phyloP scores from a whole-genome alignment of 345 rosid genomes.

The Gossypium mustelinum region DNA sequence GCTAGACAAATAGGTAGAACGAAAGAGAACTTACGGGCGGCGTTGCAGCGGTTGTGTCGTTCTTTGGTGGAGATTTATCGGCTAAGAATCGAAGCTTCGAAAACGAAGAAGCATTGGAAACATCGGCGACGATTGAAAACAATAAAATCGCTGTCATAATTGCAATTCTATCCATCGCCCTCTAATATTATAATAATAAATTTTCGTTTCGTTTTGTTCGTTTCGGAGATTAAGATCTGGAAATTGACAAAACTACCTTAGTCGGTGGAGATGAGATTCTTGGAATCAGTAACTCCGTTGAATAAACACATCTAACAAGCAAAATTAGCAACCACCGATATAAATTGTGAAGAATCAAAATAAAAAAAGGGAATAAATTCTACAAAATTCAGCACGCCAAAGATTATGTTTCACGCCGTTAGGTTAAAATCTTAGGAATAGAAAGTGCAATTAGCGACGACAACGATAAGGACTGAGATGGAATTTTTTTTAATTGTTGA shows the following conservation, averaged over 20 bases:
- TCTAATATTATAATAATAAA: background rate
- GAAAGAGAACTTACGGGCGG: constrained; percentile 24
- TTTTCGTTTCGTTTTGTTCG: background rate
- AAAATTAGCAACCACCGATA: background rate
- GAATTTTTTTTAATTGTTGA: background rate
- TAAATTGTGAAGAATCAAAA: background rate
- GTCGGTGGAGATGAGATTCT: background rate
- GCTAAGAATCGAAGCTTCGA: constrained; percentile 28
- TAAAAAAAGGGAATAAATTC: background rate
- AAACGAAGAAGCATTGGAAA: constrained; percentile 36
- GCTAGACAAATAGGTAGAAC: background rate
- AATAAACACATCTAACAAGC: background rate
- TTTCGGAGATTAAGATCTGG: constrained; percentile 9
- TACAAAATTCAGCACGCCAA: background rate
- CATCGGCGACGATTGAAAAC: constrained; percentile 36
- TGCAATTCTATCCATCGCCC: constrained; percentile 38
- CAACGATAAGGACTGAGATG: background rate
- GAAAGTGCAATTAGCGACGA: background rate
- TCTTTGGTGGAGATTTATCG: constrained; percentile 24
- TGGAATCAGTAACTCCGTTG: background rate
- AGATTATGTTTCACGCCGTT: constrained; percentile 19
- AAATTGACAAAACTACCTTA: background rate
- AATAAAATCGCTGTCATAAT: constrained; percentile 32
- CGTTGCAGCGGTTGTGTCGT: constrained; percentile 19
- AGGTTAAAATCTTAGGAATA: background rate